Evolutionary conservation across 768 basidiomycete species (phyloP), one percentile per base, ranked within the genome.

Genomic region (Lentinus brumalis): DNA sequence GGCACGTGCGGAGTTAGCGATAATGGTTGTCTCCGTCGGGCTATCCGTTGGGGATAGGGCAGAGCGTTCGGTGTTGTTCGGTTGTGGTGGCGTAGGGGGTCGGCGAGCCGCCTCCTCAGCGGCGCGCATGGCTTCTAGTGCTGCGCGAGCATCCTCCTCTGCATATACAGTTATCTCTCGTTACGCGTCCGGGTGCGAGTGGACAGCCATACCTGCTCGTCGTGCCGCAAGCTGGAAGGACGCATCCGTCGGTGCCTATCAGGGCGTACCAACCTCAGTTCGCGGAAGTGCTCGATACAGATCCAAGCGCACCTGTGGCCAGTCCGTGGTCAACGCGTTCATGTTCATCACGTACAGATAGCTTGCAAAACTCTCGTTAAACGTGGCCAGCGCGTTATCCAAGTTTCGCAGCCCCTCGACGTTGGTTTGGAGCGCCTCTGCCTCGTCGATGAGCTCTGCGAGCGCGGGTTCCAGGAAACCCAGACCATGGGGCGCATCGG

Each of bases 331-430:
- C 58, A 96, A 82, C 2, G 93, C 87, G 70, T 96, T 94, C 93
- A 98, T 96, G 70, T 92, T 89, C 86, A 96, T 88, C 26, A 88
- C 86, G 71, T 95, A 96, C 11, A 96, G 75, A 83, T 87, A 96
- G 70, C 91, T 93, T 14, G 95, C 91, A 69, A 98, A 96, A 14
- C 87, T 86, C 74, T 98, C 95, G 71, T 97, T 97, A 79, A 96
- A 96, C 5, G 85, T 87, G 14, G 84, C 83, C 54, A 98, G 80
- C 18, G 91, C 87, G 49, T 87, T 80, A 72, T 88, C 86, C 63
- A 98, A 82, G 29, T 80, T 77, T 62, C 83, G 83, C 69, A 98
- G 80, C 26, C 82, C 83, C 63, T 89, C 84, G 10, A 92, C 75
- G 73, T 95, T 95, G 9, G 84, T 76, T 53, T 91, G 87, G 11